These are phyloP conservation scores for Aspergillus niger DNA, from an alignment of 2,329 filamentous ascomycete species.

Conservation along the genomic window DNA sequence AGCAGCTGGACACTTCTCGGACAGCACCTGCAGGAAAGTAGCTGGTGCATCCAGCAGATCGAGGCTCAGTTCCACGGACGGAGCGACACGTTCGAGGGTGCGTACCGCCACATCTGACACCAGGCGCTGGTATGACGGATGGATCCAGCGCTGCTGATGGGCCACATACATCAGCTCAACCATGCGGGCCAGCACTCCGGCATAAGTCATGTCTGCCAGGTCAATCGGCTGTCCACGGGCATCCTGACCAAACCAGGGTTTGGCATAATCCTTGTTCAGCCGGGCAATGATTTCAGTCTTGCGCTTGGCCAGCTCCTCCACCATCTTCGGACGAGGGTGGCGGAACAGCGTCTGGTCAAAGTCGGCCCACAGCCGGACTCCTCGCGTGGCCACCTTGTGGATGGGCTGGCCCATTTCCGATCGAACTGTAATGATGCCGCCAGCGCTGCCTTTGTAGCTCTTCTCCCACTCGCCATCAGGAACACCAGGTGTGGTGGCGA, in stretches of 20 bases:
- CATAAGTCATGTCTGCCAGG: neutral
- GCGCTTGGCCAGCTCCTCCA: neutral
- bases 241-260: neutral
- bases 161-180: neutral
- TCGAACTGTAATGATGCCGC: neutral
- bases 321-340: neutral
- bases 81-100: neutral
- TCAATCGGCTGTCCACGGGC: neutral
- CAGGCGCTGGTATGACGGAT: neutral
- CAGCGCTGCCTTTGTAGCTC: neutral
- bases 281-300: neutral
- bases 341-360: neutral
- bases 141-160: neutral
- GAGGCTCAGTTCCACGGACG: neutral
- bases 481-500: neutral
- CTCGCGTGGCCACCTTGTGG: neutral
- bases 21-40: neutral
- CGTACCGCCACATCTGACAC: neutral
- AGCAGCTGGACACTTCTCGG: neutral
- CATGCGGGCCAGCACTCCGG: neutral
- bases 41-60: neutral
- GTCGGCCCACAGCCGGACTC: neutral
- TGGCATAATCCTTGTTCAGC: neutral
- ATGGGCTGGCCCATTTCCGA: neutral
- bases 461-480: neutral